A percentile compares a stretch with the other conserved stretches of the same genome.
Conservation (phyloP, 208 protist genomes). For the Naegleria lovaniensis region DNA sequence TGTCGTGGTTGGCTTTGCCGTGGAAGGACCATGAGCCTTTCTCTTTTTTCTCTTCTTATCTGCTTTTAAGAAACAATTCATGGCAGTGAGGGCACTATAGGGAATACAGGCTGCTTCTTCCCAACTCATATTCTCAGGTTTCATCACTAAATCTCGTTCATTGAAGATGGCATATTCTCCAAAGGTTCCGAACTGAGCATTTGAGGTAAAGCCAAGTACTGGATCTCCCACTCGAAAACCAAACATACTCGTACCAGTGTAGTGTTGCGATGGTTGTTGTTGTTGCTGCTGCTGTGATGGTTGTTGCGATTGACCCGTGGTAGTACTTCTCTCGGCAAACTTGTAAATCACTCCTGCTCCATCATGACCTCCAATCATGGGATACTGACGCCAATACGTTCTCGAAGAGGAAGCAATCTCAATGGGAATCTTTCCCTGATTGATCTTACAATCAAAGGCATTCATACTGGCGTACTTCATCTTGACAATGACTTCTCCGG, state of each 20-base stretch:
- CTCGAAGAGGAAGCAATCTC: background rate
- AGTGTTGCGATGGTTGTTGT: too few species aligned
- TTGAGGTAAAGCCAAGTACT: background rate
- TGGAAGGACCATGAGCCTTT: background rate
- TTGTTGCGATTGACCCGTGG: too few species aligned
- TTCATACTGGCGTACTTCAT: background rate
- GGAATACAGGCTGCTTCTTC: background rate
- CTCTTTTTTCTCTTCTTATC: background rate
- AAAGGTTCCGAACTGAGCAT: background rate
- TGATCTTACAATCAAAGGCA: background rate
- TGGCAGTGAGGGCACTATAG: background rate
- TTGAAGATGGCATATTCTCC: background rate
- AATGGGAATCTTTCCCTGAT: background rate
- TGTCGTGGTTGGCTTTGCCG: too few species aligned
- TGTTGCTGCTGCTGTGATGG: too few species aligned
- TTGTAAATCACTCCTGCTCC: background rate
- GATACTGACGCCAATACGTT: background rate
- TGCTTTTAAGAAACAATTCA: background rate
- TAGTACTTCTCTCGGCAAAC: background rate
- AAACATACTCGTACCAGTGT: too few species aligned
- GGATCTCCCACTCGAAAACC: background rate
- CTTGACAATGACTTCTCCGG: background rate
- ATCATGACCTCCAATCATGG: background rate
- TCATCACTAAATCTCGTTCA: background rate
- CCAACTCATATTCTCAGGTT: background rate